Base-by-base conservation (phyloP, 2,329 filamentous ascomycete genomes). In the Arachnopeziza araneosa region DNA sequence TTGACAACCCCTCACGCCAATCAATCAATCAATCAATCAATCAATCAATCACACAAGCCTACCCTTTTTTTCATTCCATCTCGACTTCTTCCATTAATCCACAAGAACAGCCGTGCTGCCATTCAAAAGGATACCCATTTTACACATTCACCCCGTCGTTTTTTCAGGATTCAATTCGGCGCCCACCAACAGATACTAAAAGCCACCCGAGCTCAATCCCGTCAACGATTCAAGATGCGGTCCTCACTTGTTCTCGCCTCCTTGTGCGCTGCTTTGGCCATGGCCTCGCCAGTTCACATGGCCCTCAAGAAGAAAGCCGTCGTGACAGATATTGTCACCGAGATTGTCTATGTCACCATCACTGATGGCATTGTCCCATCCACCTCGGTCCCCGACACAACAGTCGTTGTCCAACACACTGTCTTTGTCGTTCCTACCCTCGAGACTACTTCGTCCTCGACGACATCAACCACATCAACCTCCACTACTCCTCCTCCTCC, bases 321-420 rank as follows among this genome's bases (percentile, higher is more conserved):
- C 32, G 59, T 67, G 14, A 66, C 54, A 24, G 67, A 70, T 36
- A 60, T 71, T 32, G 70, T 73, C 57, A 74, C 72, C 30, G 67
- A 73, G 12, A 68, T 73, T 52, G 70, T 75, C 36, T 63, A 67
- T 55, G 70, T 76, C 57, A 76, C 74, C 24, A 73, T 76, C 36
- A 77, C 75, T 24, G 69, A 58, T 7, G 73, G 68, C 51, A 59
- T 44, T 54, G 60, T 26, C 56, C 65, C 59, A 44, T 51, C 51
- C 44, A 57, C 51, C 61, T 24, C 56, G 30, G 55, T 52, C 21
- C 54, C 52, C 59, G 63, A 26, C 60, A 57, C 55, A n/a, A 52
- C 56, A 14, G 58, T 57, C 50, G 32, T 64, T 50, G 55, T 67
- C 58, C 23, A 67, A 50, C 57, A 58, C 54, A 64, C 56, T 30